phyloP scores from a whole-genome alignment of 2,329 filamentous ascomycete genomes.

The Phoma sp. region DNA sequence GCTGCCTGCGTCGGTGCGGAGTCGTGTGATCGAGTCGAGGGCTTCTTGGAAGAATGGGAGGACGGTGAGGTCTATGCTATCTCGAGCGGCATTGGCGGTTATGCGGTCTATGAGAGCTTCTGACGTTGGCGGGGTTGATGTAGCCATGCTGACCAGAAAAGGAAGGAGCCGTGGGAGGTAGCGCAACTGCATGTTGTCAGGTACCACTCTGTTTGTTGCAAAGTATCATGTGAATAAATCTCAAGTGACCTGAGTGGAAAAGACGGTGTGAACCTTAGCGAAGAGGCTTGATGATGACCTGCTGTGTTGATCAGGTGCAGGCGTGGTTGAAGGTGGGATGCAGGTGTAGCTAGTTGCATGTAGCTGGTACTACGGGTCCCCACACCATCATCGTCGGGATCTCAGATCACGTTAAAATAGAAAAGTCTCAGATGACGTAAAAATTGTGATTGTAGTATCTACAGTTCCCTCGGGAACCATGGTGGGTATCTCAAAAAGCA shows the following conservation, averaged over 20 bases:
- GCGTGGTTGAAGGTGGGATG: background rate
- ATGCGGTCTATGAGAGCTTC: conserved; percentile 17
- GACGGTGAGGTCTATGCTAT: conserved; percentile 36
- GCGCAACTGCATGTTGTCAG: conserved; percentile 5
- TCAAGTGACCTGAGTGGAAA: background rate
- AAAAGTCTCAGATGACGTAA: background rate
- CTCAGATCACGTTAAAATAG: background rate
- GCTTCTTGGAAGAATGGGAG: conserved; percentile 43
- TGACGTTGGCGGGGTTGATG: background rate
- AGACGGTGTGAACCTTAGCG: background rate
- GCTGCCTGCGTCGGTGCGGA: conserved; percentile 21
- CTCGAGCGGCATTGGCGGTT: conserved; percentile 18
- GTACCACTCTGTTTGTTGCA: background rate
- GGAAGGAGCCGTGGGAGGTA: background rate
- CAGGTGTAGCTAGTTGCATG: conserved; percentile 8
- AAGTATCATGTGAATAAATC: background rate
- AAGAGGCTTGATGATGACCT: background rate
- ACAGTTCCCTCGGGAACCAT: conserved; percentile 2
- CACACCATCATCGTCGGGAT: background rate
- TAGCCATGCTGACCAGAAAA: conserved; percentile 3
- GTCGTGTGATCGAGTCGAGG: conserved; percentile 34
- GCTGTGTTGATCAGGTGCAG: conserved; percentile 4
- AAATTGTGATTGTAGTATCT: conserved; percentile 13
- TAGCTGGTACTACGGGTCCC: conserved; percentile 5
- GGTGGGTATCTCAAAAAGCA: conserved; percentile 19